Conservation (phyloP, 495 filamentous ascomycete species). For the Penicillium nucicola region DNA sequence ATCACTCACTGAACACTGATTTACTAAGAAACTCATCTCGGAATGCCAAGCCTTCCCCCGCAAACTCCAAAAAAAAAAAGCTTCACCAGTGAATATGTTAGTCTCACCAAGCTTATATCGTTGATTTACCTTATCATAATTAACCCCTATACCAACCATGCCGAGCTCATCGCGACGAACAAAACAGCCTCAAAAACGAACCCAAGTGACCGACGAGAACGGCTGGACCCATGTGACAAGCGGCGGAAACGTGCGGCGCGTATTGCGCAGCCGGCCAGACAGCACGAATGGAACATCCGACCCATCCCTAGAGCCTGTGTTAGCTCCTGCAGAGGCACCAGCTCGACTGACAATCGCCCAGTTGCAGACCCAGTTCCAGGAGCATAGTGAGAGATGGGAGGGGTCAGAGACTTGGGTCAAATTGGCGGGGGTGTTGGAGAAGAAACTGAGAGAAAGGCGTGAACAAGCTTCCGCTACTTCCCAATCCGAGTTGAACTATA, state of each 20-base stretch:
- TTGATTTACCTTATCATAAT: neutral
- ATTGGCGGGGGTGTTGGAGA: slow-evolving; percentile 6
- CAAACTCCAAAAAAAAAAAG: slow-evolving; percentile 6
- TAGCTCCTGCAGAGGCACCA: slow-evolving; percentile 32
- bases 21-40: neutral
- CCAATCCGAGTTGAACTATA: neutral
- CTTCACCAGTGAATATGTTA: neutral
- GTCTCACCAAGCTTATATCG: neutral
- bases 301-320: neutral
- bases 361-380: slow-evolving; percentile 32
- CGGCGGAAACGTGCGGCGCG: slow-evolving; percentile 23
- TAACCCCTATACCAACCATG: slow-evolving; percentile 27
- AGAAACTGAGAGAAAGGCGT: neutral
- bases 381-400: slow-evolving; percentile 26
- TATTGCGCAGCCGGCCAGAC: slow-evolving; percentile 4
- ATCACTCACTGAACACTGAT: too few relatives aligned
- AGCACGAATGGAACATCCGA: neutral
- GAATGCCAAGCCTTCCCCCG: slow-evolving; percentile 6
- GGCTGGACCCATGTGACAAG: slow-evolving; percentile 58
- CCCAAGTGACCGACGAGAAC: slow-evolving; percentile 44
- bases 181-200: slow-evolving; percentile 40
- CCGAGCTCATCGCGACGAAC: slow-evolving; percentile 44
- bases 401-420: slow-evolving; percentile 26
- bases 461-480: neutral
- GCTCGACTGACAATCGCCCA: slow-evolving; percentile 33